A percentile compares a stretch with the other conserved stretches of the same genome.
phyloP scores from a whole-genome alignment of 306 rosid genomes.

The Cajanus cajan region DNA sequence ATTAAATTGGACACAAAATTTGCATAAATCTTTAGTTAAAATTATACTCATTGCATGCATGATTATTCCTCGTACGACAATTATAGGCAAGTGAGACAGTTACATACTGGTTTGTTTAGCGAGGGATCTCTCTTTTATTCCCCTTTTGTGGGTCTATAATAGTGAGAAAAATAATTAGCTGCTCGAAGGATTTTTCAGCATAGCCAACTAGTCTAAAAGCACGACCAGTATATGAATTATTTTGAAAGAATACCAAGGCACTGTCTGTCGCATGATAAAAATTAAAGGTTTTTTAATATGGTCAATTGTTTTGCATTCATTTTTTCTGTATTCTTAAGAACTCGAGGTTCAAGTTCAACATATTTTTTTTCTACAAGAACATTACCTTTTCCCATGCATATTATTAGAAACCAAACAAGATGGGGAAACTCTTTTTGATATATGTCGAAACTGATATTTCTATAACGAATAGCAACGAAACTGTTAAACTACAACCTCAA shows the following conservation, averaged over 20 bases:
- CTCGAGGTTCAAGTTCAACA: neutral
- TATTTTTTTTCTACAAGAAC: neutral
- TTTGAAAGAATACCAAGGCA: neutral
- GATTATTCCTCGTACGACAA: neutral
- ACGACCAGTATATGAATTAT: neutral
- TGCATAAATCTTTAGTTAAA: neutral
- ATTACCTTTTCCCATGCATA: neutral
- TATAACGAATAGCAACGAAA: neutral
- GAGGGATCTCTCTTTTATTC: neutral
- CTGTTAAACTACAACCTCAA: slow-evolving; percentile 68
- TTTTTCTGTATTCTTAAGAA: neutral
- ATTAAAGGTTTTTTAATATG: neutral
- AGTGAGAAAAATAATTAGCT: neutral
- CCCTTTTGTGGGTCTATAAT: neutral
- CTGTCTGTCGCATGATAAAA: neutral
- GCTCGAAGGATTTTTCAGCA: neutral
- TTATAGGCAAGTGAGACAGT: neutral
- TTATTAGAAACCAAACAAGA: slow-evolving; percentile 14
- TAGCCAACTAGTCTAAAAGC: neutral
- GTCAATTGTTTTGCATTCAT: neutral
- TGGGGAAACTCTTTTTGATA: neutral
- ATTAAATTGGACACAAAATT: neutral
- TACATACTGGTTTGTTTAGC: neutral
- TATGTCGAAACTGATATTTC: neutral
- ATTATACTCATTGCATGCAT: neutral